Evolutionary conservation across 345 rosid genomes (phyloP).

Genomic region (Bretschneidera sinensis): DNA sequence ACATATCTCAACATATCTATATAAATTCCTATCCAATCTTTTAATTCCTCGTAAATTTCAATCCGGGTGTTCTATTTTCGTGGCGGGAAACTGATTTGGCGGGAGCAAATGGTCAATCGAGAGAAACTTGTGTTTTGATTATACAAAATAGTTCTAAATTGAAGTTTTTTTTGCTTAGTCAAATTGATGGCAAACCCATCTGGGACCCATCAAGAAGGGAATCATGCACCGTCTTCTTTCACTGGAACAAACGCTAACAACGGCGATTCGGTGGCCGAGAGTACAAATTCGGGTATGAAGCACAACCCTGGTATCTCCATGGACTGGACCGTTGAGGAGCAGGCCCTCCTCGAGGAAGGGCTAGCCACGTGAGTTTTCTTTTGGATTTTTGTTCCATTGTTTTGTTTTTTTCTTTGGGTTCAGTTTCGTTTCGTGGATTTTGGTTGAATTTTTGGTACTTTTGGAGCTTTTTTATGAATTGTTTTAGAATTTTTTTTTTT

Average conservation of each 20-base stretch:
- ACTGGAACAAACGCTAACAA: slow-evolving; percentile 28
- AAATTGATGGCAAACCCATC: slow-evolving; percentile 48
- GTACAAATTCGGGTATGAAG: slow-evolving; percentile 27
- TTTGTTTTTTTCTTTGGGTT: slow-evolving; percentile 2
- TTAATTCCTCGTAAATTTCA: background rate
- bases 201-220: slow-evolving; percentile 43
- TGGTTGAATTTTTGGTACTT: background rate
- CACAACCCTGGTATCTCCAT: slow-evolving; percentile 61
- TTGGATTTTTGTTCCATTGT: background rate
- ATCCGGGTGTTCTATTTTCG: slow-evolving; percentile 11
- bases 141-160: background rate
- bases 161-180: background rate
- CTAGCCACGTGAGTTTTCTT: slow-evolving; percentile 34
- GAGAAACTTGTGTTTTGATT: background rate
- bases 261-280: slow-evolving; percentile 23
- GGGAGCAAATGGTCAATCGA: slow-evolving; percentile 6
- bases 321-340: slow-evolving; percentile 57
- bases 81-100: slow-evolving; percentile 13
- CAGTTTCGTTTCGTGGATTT: too few species aligned
- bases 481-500: background rate
- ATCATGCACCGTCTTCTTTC: slow-evolving; percentile 34
- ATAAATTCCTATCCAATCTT: background rate
- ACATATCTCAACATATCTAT: too few species aligned
- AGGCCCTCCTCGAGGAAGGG: slow-evolving; percentile 45
- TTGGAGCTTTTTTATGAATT: background rate